Conservation (phyloP, 75 land plant species). For the Adiantum capillusveneris region DNA sequence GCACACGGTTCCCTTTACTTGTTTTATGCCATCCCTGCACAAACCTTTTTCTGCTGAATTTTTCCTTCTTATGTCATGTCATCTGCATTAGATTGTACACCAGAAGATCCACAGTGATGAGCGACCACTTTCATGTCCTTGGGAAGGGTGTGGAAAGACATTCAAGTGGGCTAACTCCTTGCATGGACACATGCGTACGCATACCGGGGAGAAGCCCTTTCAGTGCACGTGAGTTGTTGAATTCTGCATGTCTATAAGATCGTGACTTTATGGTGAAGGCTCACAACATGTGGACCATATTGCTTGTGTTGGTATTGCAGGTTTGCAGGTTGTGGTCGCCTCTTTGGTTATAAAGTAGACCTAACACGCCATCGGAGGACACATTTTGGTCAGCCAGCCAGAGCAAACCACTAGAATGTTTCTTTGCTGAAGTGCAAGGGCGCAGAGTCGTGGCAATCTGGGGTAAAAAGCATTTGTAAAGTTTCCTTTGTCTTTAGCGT, state of each 20-base stretch:
- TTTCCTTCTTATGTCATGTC: constrained; percentile 1
- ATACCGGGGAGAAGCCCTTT: constrained; percentile 37
- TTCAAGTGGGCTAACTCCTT: constrained; percentile 35
- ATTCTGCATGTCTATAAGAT: background rate
- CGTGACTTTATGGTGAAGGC: background rate
- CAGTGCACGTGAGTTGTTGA: constrained; percentile 31
- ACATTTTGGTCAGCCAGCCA: constrained; percentile 29
- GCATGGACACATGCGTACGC: constrained; percentile 30
- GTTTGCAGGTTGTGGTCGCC: constrained; percentile 31
- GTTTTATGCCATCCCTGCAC: too few species aligned
- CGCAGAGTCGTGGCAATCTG: too few species aligned
- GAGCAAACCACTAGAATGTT: constrained; percentile 17
- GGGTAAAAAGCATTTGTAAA: too few species aligned
- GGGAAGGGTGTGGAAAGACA: constrained; percentile 35
- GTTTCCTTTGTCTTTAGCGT: too few species aligned
- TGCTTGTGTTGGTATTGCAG: constrained; percentile 9
- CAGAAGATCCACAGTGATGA: constrained; percentile 29
- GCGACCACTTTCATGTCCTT: constrained; percentile 22
- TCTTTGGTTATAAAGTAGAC: constrained; percentile 31
- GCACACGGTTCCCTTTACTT: background rate
- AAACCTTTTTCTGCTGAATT: too few species aligned
- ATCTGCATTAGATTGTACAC: constrained; percentile 19
- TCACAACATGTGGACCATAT: background rate
- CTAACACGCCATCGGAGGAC: constrained; percentile 26
- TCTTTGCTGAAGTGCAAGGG: too few species aligned